Evolutionary conservation across 2,329 filamentous ascomycete species (phyloP).

Genomic region (Talaromyces atroroseus): DNA sequence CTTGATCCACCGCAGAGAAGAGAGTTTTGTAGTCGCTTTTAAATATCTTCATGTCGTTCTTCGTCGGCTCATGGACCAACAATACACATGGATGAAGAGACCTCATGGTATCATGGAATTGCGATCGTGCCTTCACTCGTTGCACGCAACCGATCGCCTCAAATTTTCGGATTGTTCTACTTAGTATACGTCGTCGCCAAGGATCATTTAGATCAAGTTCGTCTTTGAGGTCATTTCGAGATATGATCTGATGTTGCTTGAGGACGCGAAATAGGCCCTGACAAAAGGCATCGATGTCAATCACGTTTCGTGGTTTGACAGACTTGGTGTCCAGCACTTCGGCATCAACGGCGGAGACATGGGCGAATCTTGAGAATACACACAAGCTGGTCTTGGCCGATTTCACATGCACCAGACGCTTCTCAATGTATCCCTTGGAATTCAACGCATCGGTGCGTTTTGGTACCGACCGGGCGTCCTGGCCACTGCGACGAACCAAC

Average conservation of each 20-base stretch:
- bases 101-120: conserved; percentile 32
- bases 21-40: conserved; percentile 30
- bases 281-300: conserved; percentile 48
- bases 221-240: conserved; percentile 48
- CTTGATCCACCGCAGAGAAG: conserved; percentile 23
- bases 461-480: conserved; percentile 62
- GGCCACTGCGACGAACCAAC: conserved; percentile 50
- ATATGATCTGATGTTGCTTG: conserved; percentile 47
- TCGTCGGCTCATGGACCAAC: conserved; percentile 37
- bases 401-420: conserved; percentile 45
- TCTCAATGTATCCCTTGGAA: conserved; percentile 57
- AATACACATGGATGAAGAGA: conserved; percentile 40
- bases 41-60: conserved; percentile 37
- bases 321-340: conserved; percentile 15
- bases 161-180: conserved; percentile 39
- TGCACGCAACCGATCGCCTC: conserved; percentile 43
- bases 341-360: conserved; percentile 12
- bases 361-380: conserved; percentile 47
- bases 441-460: conserved; percentile 54
- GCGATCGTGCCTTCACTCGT: conserved; percentile 38
- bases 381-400: conserved; percentile 53
- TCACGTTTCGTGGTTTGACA: conserved; percentile 23
- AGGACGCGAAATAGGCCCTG: conserved; percentile 46
- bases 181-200: conserved; percentile 39
- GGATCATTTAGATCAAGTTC: conserved; percentile 37